phyloP scores from a whole-genome alignment of 768 basidiomycete genomes.

The Podaxis sp. region DNA sequence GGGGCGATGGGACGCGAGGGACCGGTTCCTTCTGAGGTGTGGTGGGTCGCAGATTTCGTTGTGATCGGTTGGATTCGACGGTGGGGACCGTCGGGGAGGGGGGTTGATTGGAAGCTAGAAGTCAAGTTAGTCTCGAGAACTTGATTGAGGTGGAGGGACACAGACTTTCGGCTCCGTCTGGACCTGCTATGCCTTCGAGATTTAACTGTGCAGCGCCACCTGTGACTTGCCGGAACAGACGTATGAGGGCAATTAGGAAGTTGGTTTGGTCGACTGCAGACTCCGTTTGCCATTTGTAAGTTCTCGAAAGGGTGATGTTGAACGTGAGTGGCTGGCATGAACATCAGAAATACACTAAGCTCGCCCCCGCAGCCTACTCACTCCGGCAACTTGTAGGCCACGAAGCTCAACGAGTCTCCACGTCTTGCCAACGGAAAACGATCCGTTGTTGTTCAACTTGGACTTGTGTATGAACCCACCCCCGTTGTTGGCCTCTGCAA shows the following conservation, averaged over 20 bases:
- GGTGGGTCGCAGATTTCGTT: conserved; percentile 9
- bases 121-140: not conserved
- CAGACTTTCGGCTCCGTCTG: conserved; percentile 35
- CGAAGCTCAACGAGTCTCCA: conserved; percentile 87
- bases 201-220: conserved; percentile 47
- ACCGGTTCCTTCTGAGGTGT: conserved; percentile 18
- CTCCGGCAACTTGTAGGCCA: conserved; percentile 72
- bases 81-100: conserved; percentile 12
- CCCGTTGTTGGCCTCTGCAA: conserved; percentile 58
- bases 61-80: conserved; percentile 9
- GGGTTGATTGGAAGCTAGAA: conserved; percentile 16
- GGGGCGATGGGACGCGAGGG: conserved; percentile 18
- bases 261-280: conserved; percentile 63
- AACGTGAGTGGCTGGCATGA: conserved; percentile 57
- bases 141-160: not conserved
- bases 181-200: conserved; percentile 56
- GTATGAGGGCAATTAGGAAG: conserved; percentile 70
- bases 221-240: conserved; percentile 54
- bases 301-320: conserved; percentile 83
- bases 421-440: conserved; percentile 97
- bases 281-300: conserved; percentile 91
- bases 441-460: conserved; percentile 90
- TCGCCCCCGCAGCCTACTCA: conserved; percentile 37
- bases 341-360: conserved; percentile 10
- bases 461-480: conserved; percentile 90